Evolutionary conservation across 2,329 filamentous ascomycete genomes (phyloP).

Genomic region (Cercospora sp.): DNA sequence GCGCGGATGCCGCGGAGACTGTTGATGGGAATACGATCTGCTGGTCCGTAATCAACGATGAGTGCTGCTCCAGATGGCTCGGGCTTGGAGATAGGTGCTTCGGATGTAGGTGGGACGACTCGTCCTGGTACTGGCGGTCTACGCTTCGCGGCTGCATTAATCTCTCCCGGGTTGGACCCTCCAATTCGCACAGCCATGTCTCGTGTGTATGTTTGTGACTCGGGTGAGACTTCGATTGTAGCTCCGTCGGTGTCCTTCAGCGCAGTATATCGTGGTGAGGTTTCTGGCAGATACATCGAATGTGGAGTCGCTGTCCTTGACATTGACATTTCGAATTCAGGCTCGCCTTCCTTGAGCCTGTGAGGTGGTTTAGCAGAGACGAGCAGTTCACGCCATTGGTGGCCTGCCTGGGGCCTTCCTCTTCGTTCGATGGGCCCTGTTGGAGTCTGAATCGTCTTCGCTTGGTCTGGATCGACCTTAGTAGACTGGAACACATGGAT

Average conservation of each 20-base stretch:
- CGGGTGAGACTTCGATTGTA: constrained; percentile 86
- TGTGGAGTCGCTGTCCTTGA: constrained; percentile 76
- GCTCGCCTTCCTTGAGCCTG: constrained; percentile 54
- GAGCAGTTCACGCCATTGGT: constrained; percentile 81
- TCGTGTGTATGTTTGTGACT: constrained; percentile 74
- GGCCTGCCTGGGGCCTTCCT: constrained; percentile 39
- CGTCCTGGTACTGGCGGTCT: constrained; percentile 29
- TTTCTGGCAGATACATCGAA: constrained; percentile 79
- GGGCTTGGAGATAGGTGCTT: constrained; percentile 52
- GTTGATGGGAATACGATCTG: constrained; percentile 77
- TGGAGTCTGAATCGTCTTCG: constrained; percentile 49
- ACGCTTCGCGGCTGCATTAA: constrained; percentile 21
- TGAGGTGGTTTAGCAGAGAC: constrained; percentile 62
- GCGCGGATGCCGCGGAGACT: constrained; percentile 83
- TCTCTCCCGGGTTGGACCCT: constrained; percentile 50
- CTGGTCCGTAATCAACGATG: constrained; percentile 92
- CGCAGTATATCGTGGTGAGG: constrained; percentile 74
- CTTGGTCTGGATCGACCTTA: constrained; percentile 36
- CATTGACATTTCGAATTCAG: constrained; percentile 86
- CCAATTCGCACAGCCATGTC: constrained; percentile 87
- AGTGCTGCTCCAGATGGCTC: constrained; percentile 79
- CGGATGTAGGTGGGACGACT: constrained; percentile 33
- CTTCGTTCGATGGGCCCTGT: constrained; percentile 50
- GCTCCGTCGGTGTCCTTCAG: constrained; percentile 68
- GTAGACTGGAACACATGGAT: constrained; percentile 93